Conservation (phyloP, 2,329 filamentous ascomycete species). For the Didymella pinodella region DNA sequence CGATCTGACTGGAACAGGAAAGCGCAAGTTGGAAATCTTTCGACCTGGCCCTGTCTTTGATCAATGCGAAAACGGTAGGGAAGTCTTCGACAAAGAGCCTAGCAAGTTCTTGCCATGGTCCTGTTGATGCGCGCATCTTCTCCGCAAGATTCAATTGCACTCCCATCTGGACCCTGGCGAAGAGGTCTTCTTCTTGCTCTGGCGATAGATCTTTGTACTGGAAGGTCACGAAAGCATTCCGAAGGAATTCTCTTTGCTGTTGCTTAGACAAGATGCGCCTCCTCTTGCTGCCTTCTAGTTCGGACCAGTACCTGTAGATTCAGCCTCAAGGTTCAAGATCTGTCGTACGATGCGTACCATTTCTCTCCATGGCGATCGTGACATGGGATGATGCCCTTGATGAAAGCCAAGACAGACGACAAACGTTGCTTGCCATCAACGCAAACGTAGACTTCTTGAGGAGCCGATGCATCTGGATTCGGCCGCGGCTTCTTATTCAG, state of each 20-base stretch:
- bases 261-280: constrained; percentile 48
- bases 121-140: constrained; percentile 56
- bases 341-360: constrained; percentile 48
- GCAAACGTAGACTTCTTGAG: constrained; percentile 46
- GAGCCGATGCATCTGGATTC: constrained; percentile 21
- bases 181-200: constrained; percentile 58
- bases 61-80: constrained; percentile 42
- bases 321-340: background rate
- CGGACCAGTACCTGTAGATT: constrained; percentile 38
- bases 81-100: constrained; percentile 56
- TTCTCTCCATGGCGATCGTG: constrained; percentile 52
- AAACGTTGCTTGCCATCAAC: constrained; percentile 61
- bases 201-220: constrained; percentile 53
- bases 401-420: constrained; percentile 56
- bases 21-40: constrained; percentile 48
- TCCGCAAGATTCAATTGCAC: constrained; percentile 56
- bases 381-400: constrained; percentile 56
- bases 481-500: constrained; percentile 50
- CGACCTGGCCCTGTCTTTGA: constrained; percentile 40
- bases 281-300: constrained; percentile 15
- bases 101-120: constrained; percentile 57
- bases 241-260: constrained; percentile 50
- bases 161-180: constrained; percentile 58
- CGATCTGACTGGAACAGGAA: constrained; percentile 49
- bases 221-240: constrained; percentile 54